These are phyloP conservation scores for Candida sp. DNA, from an alignment of 1,139 yeast genomes.

Conservation along the genomic window DNA sequence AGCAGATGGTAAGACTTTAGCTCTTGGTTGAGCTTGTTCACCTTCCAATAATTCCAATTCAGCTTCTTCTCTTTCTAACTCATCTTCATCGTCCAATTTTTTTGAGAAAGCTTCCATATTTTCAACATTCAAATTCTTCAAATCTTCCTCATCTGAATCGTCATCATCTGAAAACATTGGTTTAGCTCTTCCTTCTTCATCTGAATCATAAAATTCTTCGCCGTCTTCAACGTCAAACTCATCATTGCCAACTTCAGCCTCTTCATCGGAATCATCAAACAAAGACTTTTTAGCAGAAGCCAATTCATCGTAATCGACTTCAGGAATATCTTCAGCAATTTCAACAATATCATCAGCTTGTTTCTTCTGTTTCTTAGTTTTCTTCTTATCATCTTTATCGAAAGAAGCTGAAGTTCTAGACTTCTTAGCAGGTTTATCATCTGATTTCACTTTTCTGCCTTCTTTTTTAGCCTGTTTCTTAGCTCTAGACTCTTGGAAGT, in stretches of 20 bases:
- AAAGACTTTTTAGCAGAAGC: conserved; percentile 67
- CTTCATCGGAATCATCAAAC: conserved; percentile 71
- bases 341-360: conserved; percentile 30
- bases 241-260: conserved; percentile 29
- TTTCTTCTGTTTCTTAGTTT: conserved; percentile 13
- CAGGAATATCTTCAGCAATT: conserved; percentile 50
- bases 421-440: conserved; percentile 19
- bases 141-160: conserved; percentile 69
- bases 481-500: conserved; percentile 61
- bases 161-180: conserved; percentile 85
- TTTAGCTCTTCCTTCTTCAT: conserved; percentile 52
- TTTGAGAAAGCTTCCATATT: conserved; percentile 82
- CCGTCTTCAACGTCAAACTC: conserved; percentile 56
- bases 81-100: conserved; percentile 69
- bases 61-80: conserved; percentile 72
- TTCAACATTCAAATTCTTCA: conserved; percentile 77
- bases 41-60: conserved; percentile 68
- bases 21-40: conserved; percentile 64
- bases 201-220: conserved; percentile 50
- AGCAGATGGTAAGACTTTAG: conserved; percentile 57
- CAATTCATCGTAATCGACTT: conserved; percentile 63
- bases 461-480: conserved; percentile 38
- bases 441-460: conserved; percentile 19
- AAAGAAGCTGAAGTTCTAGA: conserved; percentile 4
- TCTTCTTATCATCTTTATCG: conserved; percentile 4